Evolutionary conservation across 352 stramenopile genomes (phyloP).

Genomic region (Phytopythium sindhum): DNA sequence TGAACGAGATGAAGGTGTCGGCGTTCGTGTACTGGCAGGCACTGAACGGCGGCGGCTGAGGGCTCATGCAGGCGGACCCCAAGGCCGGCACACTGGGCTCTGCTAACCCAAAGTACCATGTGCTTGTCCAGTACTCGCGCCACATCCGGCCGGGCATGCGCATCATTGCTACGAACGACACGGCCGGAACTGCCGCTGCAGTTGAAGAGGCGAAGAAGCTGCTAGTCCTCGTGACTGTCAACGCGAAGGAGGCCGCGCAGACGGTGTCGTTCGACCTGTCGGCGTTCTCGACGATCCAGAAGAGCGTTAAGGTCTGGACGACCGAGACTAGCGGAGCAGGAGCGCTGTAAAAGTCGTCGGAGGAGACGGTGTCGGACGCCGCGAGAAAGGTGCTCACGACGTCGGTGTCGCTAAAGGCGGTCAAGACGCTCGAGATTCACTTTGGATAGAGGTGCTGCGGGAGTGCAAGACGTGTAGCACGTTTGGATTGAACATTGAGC

Average conservation of each 20-base stretch:
- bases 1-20: constrained; percentile 55
- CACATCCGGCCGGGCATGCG: constrained; percentile 58
- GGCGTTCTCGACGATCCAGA: constrained; percentile 23
- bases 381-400: constrained; percentile 17
- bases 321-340: constrained; percentile 40
- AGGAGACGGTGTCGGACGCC: constrained; percentile 21
- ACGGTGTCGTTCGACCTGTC: constrained; percentile 39
- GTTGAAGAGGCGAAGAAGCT: constrained; percentile 32
- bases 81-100: constrained; percentile 31
- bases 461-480: not conserved
- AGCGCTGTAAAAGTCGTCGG: constrained; percentile 29
- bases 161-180: constrained; percentile 34
- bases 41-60: constrained; percentile 53
- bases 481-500: not conserved
- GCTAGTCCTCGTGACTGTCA: constrained; percentile 46
- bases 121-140: constrained; percentile 52
- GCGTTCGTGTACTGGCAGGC: constrained; percentile 68
- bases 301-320: constrained; percentile 31
- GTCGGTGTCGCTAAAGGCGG: constrained; percentile 27
- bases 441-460: constrained; percentile 10
- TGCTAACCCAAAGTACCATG: constrained; percentile 52
- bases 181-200: constrained; percentile 43
- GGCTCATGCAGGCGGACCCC: constrained; percentile 40
- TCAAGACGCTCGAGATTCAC: constrained; percentile 44
- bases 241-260: constrained; percentile 20